A percentile compares a stretch with the other conserved stretches of the same genome.
phyloP scores from a whole-genome alignment of 2,329 filamentous ascomycete genomes.

The Bipolaris gigantea region DNA sequence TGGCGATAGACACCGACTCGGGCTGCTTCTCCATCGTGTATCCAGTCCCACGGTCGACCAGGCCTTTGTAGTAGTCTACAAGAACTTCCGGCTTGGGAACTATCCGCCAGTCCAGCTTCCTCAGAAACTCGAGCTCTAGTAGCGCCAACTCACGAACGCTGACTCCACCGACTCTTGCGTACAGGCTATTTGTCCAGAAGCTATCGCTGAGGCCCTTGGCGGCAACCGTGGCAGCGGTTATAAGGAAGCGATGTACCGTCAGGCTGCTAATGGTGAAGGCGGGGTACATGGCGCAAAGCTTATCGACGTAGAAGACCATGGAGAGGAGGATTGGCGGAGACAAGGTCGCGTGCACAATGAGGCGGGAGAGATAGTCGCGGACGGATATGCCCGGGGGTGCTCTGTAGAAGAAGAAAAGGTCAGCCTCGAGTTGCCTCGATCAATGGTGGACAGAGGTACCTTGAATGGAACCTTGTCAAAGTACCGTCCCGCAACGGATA shows the following conservation, averaged over 20 bases:
- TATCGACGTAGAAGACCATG: slow-evolving; percentile 99
- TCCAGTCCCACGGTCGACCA: slow-evolving; percentile 69
- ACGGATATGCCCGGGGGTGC: slow-evolving; percentile 91
- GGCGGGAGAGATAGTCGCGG: slow-evolving; percentile 85
- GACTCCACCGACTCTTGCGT: slow-evolving; percentile 90
- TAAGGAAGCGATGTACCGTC: slow-evolving; percentile 95
- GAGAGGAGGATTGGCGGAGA: slow-evolving; percentile 92
- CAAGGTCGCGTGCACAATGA: slow-evolving; percentile 91
- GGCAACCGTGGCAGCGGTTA: slow-evolving; percentile 91
- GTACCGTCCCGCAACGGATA: slow-evolving; percentile 83
- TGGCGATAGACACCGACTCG: slow-evolving; percentile 21
- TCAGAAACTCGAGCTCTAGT: slow-evolving; percentile 89
- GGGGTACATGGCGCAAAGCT: slow-evolving; percentile 86
- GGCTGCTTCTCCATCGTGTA: slow-evolving; percentile 54
- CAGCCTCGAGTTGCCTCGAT: neutral
- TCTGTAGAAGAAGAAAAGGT: slow-evolving; percentile 36
- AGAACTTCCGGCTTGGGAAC: slow-evolving; percentile 93
- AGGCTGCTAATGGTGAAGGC: slow-evolving; percentile 96
- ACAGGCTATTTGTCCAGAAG: slow-evolving; percentile 98
- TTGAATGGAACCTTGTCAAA: slow-evolving; percentile 91
- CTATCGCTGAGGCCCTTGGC: slow-evolving; percentile 94
- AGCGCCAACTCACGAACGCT: slow-evolving; percentile 86
- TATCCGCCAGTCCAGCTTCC: slow-evolving; percentile 93
- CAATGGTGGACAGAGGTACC: slow-evolving; percentile 54
- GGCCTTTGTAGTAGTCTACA: slow-evolving; percentile 86